A percentile compares a stretch with the other conserved stretches of the same genome.
These are phyloP conservation scores for Sugiyamaella valdiviana DNA, from an alignment of 805 yeast species.

Conservation along the genomic window DNA sequence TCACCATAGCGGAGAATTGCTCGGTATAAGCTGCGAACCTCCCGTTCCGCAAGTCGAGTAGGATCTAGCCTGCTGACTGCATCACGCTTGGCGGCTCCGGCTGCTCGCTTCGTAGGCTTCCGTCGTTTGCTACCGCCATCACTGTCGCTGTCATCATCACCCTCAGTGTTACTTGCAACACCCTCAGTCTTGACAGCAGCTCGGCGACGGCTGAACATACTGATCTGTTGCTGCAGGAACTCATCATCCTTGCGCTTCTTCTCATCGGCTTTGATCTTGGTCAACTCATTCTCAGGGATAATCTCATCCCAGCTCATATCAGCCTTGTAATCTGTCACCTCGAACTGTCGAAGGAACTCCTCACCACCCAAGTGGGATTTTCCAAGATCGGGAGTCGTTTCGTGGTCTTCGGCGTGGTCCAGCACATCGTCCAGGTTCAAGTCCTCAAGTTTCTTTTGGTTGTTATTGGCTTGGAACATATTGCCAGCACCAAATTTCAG, in stretches of 20 bases:
- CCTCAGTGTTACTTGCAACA: constrained; percentile 37
- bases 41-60: constrained; percentile 70
- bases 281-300: constrained; percentile 89
- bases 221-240: constrained; percentile 81
- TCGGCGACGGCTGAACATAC: constrained; percentile 75
- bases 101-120: constrained; percentile 32
- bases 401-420: constrained; percentile 95
- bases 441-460: constrained; percentile 92
- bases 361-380: constrained; percentile 98
- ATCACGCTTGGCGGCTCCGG: constrained; percentile 18
- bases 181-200: constrained; percentile 50
- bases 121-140: constrained; percentile 31
- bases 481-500: constrained; percentile 97
- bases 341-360: constrained; percentile 93
- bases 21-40: constrained; percentile 77
- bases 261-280: constrained; percentile 85
- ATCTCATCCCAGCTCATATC: constrained; percentile 99
- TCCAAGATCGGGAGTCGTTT: constrained; percentile 92
- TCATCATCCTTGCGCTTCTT: constrained; percentile 79
- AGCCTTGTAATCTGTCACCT: constrained; percentile 97
- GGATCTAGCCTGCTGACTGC: constrained; percentile 38
- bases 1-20: constrained; percentile 81
- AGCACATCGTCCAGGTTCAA: constrained; percentile 93
- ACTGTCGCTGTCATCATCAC: constrained; percentile 32
- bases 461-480: constrained; percentile 93